phyloP scores from a whole-genome alignment of 2,329 filamentous ascomycete species.

The Blumeria hordei region DNA sequence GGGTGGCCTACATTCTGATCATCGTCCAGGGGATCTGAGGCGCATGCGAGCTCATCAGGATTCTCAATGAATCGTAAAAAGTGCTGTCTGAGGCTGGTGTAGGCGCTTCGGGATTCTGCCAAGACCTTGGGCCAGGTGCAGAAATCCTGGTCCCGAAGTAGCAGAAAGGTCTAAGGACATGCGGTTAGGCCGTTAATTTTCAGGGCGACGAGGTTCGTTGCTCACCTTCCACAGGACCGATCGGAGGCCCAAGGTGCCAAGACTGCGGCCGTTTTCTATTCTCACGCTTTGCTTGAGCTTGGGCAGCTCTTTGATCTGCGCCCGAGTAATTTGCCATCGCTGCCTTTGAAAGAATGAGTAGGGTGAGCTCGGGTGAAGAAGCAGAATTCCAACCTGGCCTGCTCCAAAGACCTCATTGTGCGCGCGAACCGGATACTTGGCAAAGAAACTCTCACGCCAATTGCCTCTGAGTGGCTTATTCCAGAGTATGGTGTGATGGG shows the following conservation, averaged over 20 bases:
- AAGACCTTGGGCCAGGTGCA: slow-evolving; percentile 45
- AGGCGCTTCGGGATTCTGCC: slow-evolving; percentile 45
- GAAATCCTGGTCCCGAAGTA: slow-evolving; percentile 43
- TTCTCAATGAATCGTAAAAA: slow-evolving; percentile 66
- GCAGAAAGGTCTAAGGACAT: slow-evolving; percentile 43
- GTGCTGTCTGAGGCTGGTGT: slow-evolving; percentile 45
- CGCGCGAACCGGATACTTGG: too few relatives aligned
- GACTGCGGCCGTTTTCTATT: slow-evolving; percentile 30
- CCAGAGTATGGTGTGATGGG: too few relatives aligned
- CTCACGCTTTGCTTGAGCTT: slow-evolving; percentile 41
- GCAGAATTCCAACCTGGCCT: slow-evolving; percentile 22
- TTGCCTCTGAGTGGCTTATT: too few relatives aligned
- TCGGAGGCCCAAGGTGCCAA: slow-evolving; percentile 48
- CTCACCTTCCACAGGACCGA: slow-evolving; percentile 81
- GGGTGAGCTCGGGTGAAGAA: not conserved
- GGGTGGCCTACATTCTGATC: slow-evolving; percentile 29
- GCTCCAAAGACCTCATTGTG: slow-evolving; percentile 27
- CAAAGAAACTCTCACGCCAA: too few relatives aligned
- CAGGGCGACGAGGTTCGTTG: not conserved
- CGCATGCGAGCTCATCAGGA: slow-evolving; percentile 53
- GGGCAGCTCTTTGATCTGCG: slow-evolving; percentile 29
- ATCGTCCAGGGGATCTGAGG: slow-evolving; percentile 66
- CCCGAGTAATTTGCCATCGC: slow-evolving; percentile 43
- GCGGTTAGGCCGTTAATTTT: not conserved
- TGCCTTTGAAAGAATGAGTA: slow-evolving; percentile 22